Percentiles rank a stretch among this genome's conserved stretches.
These are phyloP conservation scores for Botrytis medusae DNA, from an alignment of 2,329 filamentous ascomycete genomes.

Conservation along the genomic window DNA sequence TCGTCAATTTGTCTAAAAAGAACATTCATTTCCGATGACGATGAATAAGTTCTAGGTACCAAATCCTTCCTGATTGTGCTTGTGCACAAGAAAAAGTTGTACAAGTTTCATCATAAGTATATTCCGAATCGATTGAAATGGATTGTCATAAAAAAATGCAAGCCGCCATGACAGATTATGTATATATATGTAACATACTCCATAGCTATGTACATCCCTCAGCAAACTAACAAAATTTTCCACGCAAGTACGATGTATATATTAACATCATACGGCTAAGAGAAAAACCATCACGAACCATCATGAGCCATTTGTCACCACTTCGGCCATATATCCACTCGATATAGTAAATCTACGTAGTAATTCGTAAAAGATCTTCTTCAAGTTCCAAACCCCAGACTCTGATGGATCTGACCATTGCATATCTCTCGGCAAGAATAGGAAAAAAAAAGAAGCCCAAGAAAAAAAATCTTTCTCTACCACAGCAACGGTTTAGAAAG, in stretches of 20 bases:
- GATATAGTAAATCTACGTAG: not conserved
- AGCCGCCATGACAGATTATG: not conserved
- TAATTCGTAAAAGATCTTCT: constrained; percentile 5
- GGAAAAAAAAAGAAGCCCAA: not conserved
- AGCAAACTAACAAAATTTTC: not conserved
- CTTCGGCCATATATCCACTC: constrained; percentile 15
- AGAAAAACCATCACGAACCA: constrained; percentile 2
- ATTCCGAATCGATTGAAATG: not conserved
- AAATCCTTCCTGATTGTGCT: not conserved
- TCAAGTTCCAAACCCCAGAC: constrained; percentile 9
- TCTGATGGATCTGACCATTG: not conserved
- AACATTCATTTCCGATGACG: not conserved
- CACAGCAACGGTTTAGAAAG: constrained; percentile 10
- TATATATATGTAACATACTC: not conserved
- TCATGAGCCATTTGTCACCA: constrained; percentile 15
- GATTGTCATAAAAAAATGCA: not conserved
- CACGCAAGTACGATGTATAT: not conserved
- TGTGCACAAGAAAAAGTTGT: not conserved
- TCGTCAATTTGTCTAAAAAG: not conserved
- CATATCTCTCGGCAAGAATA: not conserved
- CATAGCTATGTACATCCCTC: not conserved
- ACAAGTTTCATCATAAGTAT: not conserved
- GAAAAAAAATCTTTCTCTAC: constrained; percentile 16
- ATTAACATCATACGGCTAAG: not conserved
- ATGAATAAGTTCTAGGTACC: not conserved